Conservation (phyloP, 345 rosid species). For the Ceriops tagal region DNA sequence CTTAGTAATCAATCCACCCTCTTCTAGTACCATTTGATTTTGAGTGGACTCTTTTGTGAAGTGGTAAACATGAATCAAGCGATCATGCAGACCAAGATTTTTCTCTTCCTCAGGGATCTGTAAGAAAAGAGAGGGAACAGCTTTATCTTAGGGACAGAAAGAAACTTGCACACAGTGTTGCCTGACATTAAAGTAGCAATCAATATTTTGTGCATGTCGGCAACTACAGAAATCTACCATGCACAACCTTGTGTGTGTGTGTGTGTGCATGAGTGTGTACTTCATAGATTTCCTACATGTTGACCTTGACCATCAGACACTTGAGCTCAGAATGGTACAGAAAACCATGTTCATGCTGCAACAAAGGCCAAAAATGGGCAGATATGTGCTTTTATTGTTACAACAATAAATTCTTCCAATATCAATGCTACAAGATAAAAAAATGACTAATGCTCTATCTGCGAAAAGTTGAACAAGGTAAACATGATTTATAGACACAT, state of each 20-base stretch:
- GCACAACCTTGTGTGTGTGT: no score
- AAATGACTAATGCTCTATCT: neutral
- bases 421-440: neutral
- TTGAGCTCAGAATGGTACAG: neutral
- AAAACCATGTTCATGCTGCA: no score
- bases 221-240: no score
- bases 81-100: constrained; percentile 83
- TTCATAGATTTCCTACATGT: neutral
- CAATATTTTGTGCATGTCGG: neutral
- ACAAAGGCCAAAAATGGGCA: no score
- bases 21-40: constrained; percentile 52
- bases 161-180: neutral
- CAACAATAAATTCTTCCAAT: no score
- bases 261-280: no score
- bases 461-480: neutral
- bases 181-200: neutral
- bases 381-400: no score
- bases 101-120: constrained; percentile 98
- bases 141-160: neutral
- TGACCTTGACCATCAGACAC: neutral
- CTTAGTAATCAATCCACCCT: neutral
- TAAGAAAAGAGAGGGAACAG: neutral
- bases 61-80: constrained; percentile 89
- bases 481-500: neutral
- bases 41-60: constrained; percentile 77